Base-by-base conservation (phyloP, 2,329 filamentous ascomycete genomes). In the Penicillium expansum region DNA sequence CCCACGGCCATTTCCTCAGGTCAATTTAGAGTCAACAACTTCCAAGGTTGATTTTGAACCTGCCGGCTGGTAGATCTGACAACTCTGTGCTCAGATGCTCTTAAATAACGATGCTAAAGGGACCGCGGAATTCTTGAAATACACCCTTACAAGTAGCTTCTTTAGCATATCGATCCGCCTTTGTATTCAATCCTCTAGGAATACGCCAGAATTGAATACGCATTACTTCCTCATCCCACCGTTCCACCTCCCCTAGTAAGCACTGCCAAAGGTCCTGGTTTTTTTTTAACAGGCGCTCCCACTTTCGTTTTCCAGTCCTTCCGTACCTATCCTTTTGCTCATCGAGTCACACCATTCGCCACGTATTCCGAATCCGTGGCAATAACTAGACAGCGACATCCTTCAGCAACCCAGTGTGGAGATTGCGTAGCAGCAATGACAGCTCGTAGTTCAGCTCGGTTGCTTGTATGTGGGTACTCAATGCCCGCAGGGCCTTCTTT, bases 391-490 rank as follows among this genome's bases (percentile, higher is more conserved):
- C 67, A 67, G 38, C 69, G 71, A 70, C 53, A 77, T 64, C 66
- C 74, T 59, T 82, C 79, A 5, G 64, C 69, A 0, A 14, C 18
- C 81, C 80, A 83, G 59, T 65, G 8, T 3, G 74, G 69, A 61
- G 74, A 78, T 29, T 76, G 71, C 24, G 84, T 72, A 4, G 78
- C 83, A 5, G 74, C 79, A 45, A 83, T 77, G 6, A 79, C 79
- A 6, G 82, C 82, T 13, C 82, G 82, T 7, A 86, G 76, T 65
- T 84, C 80, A 3, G 83, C 83, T 5, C 82, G 75, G 60, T 83
- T 82, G 70, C 76, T 83, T 20, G 75, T 83, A 57, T 80, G 77
- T 8, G 60, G 48, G 39, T 65, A 55, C 0, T 1, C 9, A 2
- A 18, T 30, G 4, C n/a, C 42, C 3, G 42, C 30, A 11, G 42